phyloP scores from a whole-genome alignment of 345 rosid genomes.

The Moricandia moricandioides region DNA sequence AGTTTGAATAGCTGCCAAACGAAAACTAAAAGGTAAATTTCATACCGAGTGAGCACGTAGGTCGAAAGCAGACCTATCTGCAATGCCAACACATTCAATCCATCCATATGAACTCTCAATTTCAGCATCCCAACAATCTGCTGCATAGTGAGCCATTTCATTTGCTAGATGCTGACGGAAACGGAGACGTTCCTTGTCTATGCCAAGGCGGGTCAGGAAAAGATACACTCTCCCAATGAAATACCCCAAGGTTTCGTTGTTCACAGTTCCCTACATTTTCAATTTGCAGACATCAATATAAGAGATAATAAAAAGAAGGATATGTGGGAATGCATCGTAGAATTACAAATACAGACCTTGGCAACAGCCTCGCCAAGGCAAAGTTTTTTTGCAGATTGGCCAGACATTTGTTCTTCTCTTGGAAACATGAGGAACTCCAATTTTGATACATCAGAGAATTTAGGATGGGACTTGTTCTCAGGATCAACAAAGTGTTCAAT shows the following conservation, averaged over 20 bases:
- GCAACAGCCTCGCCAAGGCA: slow-evolving; percentile 81
- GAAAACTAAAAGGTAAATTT: slow-evolving; percentile 6
- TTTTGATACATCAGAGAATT: slow-evolving; percentile 59
- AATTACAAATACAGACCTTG: slow-evolving; percentile 44
- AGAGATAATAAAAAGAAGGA: background rate
- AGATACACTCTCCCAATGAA: slow-evolving; percentile 94
- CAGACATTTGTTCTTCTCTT: slow-evolving; percentile 80
- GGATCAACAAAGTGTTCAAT: slow-evolving; percentile 98
- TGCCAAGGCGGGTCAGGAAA: slow-evolving; percentile 76
- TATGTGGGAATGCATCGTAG: background rate
- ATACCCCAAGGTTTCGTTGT: slow-evolving; percentile 90
- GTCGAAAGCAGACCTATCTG: slow-evolving; percentile 93
- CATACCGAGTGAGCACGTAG: slow-evolving; percentile 71
- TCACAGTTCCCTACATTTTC: slow-evolving; percentile 64
- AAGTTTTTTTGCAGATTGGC: slow-evolving; percentile 64
- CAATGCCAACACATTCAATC: slow-evolving; percentile 98
- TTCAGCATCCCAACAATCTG: slow-evolving; percentile 99
- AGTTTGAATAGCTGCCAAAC: background rate
- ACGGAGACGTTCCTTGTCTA: slow-evolving; percentile 69
- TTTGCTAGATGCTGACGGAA: slow-evolving; percentile 95
- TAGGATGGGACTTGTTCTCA: slow-evolving; percentile 84
- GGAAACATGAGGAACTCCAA: slow-evolving; percentile 92
- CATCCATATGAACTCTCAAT: slow-evolving; percentile 91
- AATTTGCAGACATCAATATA: slow-evolving; percentile 16
- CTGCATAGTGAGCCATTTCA: slow-evolving; percentile 98